Evolutionary conservation across 495 filamentous ascomycete genomes (phyloP), one percentile per base, ranked within the genome.

Genomic region (Astrothelium subdiscretum): DNA sequence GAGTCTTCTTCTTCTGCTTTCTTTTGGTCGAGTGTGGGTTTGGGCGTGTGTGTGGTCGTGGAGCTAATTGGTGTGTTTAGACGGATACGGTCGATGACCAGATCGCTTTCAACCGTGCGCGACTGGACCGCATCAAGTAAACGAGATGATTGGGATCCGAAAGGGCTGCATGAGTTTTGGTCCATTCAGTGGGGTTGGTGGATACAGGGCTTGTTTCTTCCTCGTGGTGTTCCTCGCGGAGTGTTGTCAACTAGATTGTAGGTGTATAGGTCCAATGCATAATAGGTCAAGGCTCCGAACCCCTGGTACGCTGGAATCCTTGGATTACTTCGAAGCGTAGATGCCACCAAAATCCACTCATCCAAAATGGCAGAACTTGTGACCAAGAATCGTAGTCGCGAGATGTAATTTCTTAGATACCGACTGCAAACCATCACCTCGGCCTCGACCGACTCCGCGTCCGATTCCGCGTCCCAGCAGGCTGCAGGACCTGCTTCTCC

Each of bases 1-100:
- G 48, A 86, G 87, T 87, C 24, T 70, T 70, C 72, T 65, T 22
- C 29, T 29, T 13, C 32, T 6, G 26, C 22, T 52, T 2, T 60
- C 57, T 11, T 29, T 27, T 18, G 15, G 38, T 58, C 3, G 42
- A 13, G 12, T 35, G 31, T 62, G 31, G n/a, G 15, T 22, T 58
- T 31, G 24, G 11, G 5, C 15, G 1, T 58, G 44, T 31, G 63
- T 48, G 68, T 83, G 35, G 35, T 38, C 6, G 35, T 38, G 43
- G n/a, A 24, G 48, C 48, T 54, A 15, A 54, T 15, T 54, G n/a
- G 24, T 27, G 26, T 54, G 24, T 54, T 20, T 15, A 54, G 83
- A 86, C 79, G 75, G 87, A 89, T 68, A 79, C 75, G 58, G 86
- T 88, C 63, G 85, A 88, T 74, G 86, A 89, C 68, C 80, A 86